phyloP scores from a whole-genome alignment of 257 asterid species.

The Solanum dulcamara region DNA sequence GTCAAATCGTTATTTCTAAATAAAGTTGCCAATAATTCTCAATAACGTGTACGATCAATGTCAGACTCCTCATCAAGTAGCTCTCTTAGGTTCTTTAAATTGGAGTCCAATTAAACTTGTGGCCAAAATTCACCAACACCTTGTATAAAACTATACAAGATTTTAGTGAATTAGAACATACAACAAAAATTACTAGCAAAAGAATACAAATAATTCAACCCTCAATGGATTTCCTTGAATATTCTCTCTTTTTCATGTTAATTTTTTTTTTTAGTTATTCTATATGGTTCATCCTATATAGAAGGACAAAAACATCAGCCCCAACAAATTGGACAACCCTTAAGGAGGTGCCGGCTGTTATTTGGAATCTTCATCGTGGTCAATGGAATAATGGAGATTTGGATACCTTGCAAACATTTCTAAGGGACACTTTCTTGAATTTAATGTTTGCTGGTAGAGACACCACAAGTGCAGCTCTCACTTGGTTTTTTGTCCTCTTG shows the following conservation, averaged over 20 bases:
- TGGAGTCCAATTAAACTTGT: neutral
- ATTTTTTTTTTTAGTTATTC: neutral
- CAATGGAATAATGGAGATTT: neutral
- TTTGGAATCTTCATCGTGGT: neutral
- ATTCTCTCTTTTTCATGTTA: neutral
- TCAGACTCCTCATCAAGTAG: neutral
- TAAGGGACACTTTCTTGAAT: neutral
- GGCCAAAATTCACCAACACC: too few species aligned
- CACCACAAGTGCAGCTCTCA: neutral
- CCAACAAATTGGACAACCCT: neutral
- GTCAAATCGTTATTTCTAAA: too few species aligned
- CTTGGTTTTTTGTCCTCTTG: neutral
- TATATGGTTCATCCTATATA: neutral
- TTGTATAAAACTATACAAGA: too few species aligned
- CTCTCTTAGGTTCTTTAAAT: neutral
- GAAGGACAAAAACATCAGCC: neutral
- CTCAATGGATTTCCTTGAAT: neutral
- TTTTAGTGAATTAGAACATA: too few species aligned
- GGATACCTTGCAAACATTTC: neutral
- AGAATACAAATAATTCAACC: too few species aligned
- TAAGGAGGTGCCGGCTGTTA: neutral
- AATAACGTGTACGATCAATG: neutral
- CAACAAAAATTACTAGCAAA: too few species aligned
- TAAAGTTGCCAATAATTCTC: neutral
- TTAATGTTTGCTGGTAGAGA: neutral